Base-by-base conservation (phyloP, 148 eudicot genomes). In the Arctostaphylos glauca region DNA sequence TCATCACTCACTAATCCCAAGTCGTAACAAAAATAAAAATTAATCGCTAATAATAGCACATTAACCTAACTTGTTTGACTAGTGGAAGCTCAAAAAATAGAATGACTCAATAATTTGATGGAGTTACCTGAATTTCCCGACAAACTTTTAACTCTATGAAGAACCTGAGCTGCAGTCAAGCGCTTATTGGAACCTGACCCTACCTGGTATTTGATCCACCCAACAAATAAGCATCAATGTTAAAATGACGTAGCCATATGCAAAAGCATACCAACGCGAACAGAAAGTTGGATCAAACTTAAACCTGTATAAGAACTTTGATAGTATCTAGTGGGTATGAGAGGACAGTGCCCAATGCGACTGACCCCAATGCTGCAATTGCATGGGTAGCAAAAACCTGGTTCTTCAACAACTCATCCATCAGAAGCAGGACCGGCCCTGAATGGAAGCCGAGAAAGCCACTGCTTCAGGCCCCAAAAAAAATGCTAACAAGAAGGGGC, bases 311-410 rank as follows among this genome's bases (percentile, higher is more conserved):
- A 50, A 95, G 91, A 82, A 90, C 89, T 89, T 95, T 95, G 62
- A 95, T 64, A 54, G 95, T 89, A 81, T 95, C 98, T 62, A 76
- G 91, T 77, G 98, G 96, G 87, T 91, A 92, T n/a, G 93, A 86
- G 4, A 94, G 75, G 84, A 88, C 88, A 55, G 94, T 91, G 80
- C 93, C 89, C 52, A 95, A 50, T 12, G 90, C 59, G 47, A 91
- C 91, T 43, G 98, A 91, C 72, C 90, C 92, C 14, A 85, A 88
- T 49, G 96, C 98, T 10, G 96, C 98, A 84, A 89, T 67, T 38
- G 84, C 87, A 59, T 95, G 98, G 85, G 91, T 89, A 5, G 88
- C 93, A 80, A 92, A 90, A 49, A 89, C 83, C 41, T 88, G 92
- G 71, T 92, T 92, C 90, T 91, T 91, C 81, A 90, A 82, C 74